Conservation (phyloP, 768 basidiomycete species). For the Naganishia antarctica region DNA sequence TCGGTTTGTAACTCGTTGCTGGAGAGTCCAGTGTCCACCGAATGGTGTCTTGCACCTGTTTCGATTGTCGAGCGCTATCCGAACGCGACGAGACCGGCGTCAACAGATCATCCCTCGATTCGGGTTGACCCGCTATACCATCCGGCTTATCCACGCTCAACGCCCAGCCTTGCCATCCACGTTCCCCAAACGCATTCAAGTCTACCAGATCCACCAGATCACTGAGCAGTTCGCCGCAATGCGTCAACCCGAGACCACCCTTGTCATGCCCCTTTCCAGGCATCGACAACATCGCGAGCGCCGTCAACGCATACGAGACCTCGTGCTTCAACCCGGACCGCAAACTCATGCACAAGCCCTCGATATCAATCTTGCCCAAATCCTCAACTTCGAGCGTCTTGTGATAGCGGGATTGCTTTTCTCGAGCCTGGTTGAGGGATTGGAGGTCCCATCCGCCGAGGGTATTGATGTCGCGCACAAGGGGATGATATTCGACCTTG, state of each 20-base stretch:
- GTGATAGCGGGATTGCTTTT: background rate
- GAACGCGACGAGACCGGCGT: background rate
- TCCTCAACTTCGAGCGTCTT: conserved; percentile 50
- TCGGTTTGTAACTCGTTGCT: background rate
- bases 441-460: conserved; percentile 77
- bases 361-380: conserved; percentile 84
- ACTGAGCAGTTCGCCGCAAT: conserved; percentile 74
- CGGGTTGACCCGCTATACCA: too few species aligned
- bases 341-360: conserved; percentile 86
- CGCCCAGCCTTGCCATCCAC: conserved; percentile 46
- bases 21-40: background rate
- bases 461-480: conserved; percentile 68
- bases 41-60: background rate
- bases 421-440: conserved; percentile 55
- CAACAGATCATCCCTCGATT: conserved; percentile 27
- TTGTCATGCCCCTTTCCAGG: conserved; percentile 43
- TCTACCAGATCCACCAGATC: conserved; percentile 82
- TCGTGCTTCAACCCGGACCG: conserved; percentile 79
- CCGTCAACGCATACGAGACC: conserved; percentile 82
- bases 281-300: conserved; percentile 65
- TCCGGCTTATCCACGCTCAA: conserved; percentile 30
- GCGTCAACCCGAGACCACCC: conserved; percentile 53
- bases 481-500: conserved; percentile 82
- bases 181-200: conserved; percentile 64
- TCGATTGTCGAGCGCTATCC: background rate